Percentiles rank a stretch among this genome's conserved stretches.
These are phyloP conservation scores for Mycena albidolilacea DNA, from an alignment of 768 basidiomycete genomes.

Conservation along the genomic window DNA sequence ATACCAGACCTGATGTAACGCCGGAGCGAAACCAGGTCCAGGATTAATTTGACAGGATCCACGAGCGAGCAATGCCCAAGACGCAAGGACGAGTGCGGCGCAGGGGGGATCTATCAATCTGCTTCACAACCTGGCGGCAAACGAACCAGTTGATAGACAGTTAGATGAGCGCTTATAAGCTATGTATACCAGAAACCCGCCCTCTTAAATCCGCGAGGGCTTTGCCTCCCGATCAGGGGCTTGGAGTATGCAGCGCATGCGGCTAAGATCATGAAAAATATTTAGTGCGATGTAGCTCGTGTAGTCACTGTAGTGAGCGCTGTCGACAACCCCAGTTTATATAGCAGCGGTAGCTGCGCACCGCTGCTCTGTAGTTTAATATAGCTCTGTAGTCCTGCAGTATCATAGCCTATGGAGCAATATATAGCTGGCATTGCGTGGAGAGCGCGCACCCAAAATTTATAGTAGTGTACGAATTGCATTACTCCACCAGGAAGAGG, in stretches of 20 bases:
- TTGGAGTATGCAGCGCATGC: not conserved
- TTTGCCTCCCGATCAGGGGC: not conserved
- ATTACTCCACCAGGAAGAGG: too few relatives aligned
- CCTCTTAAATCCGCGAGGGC: not conserved
- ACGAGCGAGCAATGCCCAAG: not conserved
- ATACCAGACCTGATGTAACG: not conserved
- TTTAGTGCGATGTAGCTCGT: too few relatives aligned
- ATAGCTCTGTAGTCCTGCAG: too few relatives aligned
- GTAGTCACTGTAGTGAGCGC: too few relatives aligned
- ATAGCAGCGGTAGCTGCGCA: too few relatives aligned
- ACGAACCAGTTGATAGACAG: not conserved
- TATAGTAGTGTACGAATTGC: too few relatives aligned
- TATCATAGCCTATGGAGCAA: too few relatives aligned
- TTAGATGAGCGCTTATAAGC: not conserved
- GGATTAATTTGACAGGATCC: not conserved
- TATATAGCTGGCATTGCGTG: too few relatives aligned
- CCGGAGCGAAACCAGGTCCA: not conserved
- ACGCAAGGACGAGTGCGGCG: not conserved
- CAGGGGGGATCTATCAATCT: not conserved
- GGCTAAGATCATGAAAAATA: not conserved
- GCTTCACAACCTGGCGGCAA: not conserved
- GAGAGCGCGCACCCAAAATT: too few relatives aligned
- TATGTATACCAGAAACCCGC: not conserved
- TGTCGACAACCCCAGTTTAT: too few relatives aligned
- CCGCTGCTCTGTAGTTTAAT: too few relatives aligned